phyloP scores from a whole-genome alignment of 208 protist species.

The Angomonas ambiguus region DNA sequence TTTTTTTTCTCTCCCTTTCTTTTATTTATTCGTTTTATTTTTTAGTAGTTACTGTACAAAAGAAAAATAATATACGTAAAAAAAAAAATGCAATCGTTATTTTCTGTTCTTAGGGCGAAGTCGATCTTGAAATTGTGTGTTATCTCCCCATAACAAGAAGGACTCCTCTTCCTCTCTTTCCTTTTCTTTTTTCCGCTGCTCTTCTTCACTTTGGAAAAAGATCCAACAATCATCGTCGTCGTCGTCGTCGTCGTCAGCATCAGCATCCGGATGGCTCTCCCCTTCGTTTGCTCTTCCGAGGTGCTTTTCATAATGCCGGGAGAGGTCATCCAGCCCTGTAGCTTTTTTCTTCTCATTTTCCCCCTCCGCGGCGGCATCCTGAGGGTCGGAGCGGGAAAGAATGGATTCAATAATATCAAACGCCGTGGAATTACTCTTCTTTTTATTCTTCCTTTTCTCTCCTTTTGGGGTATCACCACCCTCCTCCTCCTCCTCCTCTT shows the following conservation, averaged over 20 bases:
- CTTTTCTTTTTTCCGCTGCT: not conserved
- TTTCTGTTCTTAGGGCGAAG: not conserved
- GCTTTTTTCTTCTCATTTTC: not conserved
- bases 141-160: not conserved
- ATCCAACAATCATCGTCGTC: not conserved
- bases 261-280: not conserved
- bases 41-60: not conserved
- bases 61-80: not conserved
- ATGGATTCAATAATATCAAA: not conserved
- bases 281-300: not conserved
- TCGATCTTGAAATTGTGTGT: too few species aligned
- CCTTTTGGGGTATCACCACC: too few species aligned
- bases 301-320: not conserved
- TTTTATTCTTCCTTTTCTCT: not conserved
- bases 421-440: not conserved
- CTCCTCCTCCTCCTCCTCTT: not conserved
- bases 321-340: not conserved
- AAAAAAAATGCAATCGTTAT: not conserved
- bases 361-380: not conserved
- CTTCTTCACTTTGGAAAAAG: not conserved
- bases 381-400: not conserved
- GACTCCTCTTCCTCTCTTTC: slow-evolving; percentile 3
- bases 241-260: not conserved
- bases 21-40: not conserved
- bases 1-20: not conserved